Percentiles rank a stretch among this genome's conserved stretches.
phyloP scores from a whole-genome alignment of 305 asterid species.

The Fraxinus albicans region DNA sequence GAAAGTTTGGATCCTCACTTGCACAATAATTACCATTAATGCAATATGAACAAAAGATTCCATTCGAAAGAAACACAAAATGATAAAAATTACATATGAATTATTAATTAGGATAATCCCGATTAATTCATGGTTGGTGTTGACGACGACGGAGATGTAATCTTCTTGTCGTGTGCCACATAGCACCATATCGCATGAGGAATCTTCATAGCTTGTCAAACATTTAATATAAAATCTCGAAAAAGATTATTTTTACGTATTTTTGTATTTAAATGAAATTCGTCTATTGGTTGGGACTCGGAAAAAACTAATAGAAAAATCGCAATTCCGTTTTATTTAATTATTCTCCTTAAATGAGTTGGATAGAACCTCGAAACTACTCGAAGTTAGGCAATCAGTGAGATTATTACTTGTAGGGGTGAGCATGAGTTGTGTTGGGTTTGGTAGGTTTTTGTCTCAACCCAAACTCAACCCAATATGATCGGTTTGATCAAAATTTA shows the following conservation, averaged over 20 bases:
- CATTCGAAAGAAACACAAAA: neutral
- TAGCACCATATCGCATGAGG: neutral
- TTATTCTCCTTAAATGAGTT: neutral
- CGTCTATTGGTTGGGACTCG: neutral
- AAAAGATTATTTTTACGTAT: neutral
- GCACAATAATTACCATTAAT: neutral
- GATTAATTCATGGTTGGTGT: neutral
- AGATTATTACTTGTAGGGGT: neutral
- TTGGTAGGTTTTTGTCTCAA: too few relatives aligned
- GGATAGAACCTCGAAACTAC: neutral
- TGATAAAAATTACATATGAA: neutral
- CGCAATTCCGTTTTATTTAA: neutral
- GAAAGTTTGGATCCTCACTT: constrained; percentile 5
- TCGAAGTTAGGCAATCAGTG: neutral
- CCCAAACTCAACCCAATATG: too few relatives aligned
- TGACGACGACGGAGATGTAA: constrained; percentile 23
- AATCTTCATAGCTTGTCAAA: neutral
- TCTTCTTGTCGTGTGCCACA: neutral
- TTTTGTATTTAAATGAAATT: neutral
- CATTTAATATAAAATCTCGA: neutral
- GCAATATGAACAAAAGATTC: constrained; percentile 23
- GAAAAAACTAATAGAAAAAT: too few relatives aligned
- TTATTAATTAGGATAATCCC: neutral
- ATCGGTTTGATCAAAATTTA: too few relatives aligned
- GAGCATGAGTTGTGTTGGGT: too few relatives aligned